These are phyloP conservation scores for Nitzschia sp. DNA, from an alignment of 108 stramenopile species.

Conservation along the genomic window DNA sequence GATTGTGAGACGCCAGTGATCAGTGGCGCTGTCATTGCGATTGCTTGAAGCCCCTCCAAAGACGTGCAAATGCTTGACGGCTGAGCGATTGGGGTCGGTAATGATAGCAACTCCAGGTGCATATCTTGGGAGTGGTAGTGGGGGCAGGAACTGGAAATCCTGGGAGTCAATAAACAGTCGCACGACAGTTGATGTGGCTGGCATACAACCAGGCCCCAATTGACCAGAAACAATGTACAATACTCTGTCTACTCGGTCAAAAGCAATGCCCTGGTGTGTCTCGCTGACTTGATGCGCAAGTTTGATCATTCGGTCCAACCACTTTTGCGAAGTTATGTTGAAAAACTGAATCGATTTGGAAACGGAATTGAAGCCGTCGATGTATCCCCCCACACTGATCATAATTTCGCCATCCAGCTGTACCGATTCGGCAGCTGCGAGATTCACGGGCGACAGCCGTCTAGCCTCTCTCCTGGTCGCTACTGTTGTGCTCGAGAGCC, in stretches of 20 bases:
- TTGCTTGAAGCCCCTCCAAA: neutral
- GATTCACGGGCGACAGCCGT: neutral
- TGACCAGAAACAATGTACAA: constrained; percentile 12
- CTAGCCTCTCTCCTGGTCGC: neutral
- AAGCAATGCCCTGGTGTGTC: constrained; percentile 7
- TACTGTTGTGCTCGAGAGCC: neutral
- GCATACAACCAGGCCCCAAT: constrained; percentile 4
- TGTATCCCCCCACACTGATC: constrained; percentile 4
- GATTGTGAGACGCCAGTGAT: constrained; percentile 1
- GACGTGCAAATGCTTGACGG: neutral
- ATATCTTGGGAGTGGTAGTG: constrained; percentile 1
- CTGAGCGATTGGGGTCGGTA: neutral
- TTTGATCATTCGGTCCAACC: neutral
- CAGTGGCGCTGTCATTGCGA: neutral
- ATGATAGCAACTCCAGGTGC: neutral
- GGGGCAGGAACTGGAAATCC: neutral
- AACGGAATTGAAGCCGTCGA: neutral
- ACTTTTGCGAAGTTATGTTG: constrained; percentile 1
- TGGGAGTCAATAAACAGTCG: neutral
- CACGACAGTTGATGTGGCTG: neutral
- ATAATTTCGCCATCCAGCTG: neutral
- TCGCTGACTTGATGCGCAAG: neutral
- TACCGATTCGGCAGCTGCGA: neutral
- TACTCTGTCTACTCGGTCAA: neutral
- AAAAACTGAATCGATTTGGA: constrained; percentile 5